Conservation (phyloP, 805 yeast genomes). For the Candida hungchunana region DNA sequence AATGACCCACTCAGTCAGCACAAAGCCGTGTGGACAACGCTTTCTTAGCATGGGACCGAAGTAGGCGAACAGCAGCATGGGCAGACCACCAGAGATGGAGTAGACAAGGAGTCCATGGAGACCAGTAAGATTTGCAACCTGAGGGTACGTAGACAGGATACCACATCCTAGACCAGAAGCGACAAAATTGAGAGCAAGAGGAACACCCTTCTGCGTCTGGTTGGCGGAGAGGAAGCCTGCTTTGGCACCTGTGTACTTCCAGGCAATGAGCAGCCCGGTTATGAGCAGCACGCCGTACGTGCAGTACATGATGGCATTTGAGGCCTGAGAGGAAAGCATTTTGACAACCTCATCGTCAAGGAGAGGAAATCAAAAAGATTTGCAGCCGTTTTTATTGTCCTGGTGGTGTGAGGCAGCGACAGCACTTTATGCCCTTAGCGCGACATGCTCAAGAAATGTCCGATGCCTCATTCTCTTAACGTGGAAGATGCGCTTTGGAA, state of each 20-base stretch:
- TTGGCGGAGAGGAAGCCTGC: constrained; percentile 66
- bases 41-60: constrained; percentile 77
- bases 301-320: constrained; percentile 61
- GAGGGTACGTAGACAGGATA: constrained; percentile 77
- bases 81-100: constrained; percentile 73
- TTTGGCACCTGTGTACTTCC: constrained; percentile 43
- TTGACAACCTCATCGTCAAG: constrained; percentile 1
- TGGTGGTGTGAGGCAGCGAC: constrained; percentile 6
- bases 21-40: constrained; percentile 85
- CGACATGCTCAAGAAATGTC: constrained; percentile 1
- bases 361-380: not conserved
- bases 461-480: constrained; percentile 4
- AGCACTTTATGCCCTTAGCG: constrained; percentile 10
- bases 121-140: constrained; percentile 82
- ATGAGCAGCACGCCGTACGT: constrained; percentile 53
- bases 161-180: constrained; percentile 95
- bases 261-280: constrained; percentile 58
- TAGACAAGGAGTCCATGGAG: constrained; percentile 84
- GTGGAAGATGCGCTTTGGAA: constrained; percentile 1
- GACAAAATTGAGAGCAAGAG: constrained; percentile 81
- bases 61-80: constrained; percentile 77
- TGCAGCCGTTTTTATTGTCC: constrained; percentile 1
- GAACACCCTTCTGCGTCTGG: constrained; percentile 74
- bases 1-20: constrained; percentile 92
- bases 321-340: constrained; percentile 44